Conservation (phyloP, 1,139 yeast genomes). For the Wickerhamomyces sp. region DNA sequence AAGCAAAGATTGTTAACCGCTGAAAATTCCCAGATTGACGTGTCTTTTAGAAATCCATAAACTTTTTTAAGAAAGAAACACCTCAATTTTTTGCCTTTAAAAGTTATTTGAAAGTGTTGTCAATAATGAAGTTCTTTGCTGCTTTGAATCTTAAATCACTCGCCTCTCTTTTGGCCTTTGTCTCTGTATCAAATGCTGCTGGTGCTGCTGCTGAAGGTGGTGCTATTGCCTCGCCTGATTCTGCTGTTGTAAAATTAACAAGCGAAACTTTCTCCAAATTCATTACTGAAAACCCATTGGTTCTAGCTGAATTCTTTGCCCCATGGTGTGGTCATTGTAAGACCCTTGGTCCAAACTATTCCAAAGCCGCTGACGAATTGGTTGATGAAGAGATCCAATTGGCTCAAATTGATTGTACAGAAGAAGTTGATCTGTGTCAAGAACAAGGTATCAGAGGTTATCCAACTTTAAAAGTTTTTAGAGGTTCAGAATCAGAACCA, state of each 20-base stretch:
- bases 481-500: conserved; percentile 48
- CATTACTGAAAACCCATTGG: conserved; percentile 68
- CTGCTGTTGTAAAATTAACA: conserved; percentile 81
- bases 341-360: conserved; percentile 85
- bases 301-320: conserved; percentile 92
- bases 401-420: conserved; percentile 93
- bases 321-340: conserved; percentile 99
- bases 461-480: conserved; percentile 86
- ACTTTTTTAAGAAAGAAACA: too few species aligned
- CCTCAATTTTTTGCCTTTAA: too few species aligned
- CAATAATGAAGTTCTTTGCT: conserved; percentile 21
- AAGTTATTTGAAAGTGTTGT: neutral
- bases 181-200: conserved; percentile 18
- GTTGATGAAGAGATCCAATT: conserved; percentile 63
- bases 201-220: conserved; percentile 29
- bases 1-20: too few species aligned
- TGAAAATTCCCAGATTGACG: neutral
- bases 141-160: conserved; percentile 17
- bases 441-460: conserved; percentile 78
- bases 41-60: too few species aligned
- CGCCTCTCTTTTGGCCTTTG: conserved; percentile 24
- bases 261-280: conserved; percentile 59
- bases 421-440: conserved; percentile 74
- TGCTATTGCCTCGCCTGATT: conserved; percentile 74
- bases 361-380: conserved; percentile 75